Evolutionary conservation across 169 alveolate species (phyloP).

Genomic region (Eimeria sp.): DNA sequence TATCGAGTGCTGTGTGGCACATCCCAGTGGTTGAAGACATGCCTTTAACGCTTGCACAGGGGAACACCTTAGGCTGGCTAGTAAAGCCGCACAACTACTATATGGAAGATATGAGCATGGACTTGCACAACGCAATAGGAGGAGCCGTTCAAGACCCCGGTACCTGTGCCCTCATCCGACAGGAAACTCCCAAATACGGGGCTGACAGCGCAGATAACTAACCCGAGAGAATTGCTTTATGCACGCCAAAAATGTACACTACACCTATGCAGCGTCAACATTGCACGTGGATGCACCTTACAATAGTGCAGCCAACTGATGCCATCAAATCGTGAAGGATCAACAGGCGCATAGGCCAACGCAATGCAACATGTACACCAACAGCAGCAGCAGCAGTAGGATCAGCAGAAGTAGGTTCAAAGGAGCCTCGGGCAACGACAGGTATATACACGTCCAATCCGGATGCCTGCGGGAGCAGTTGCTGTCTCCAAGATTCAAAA

Average conservation of each 20-base stretch:
- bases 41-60: constrained; percentile 87
- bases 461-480: no score
- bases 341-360: no score
- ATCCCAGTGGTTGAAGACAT: constrained; percentile 88
- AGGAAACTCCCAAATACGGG: constrained; percentile 80
- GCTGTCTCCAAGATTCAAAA: no score
- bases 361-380: no score
- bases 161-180: constrained; percentile 87
- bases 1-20: constrained; percentile 87
- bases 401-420: no score
- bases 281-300: no score
- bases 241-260: neutral
- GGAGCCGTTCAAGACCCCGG: constrained; percentile 89
- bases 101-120: constrained; percentile 86
- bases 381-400: no score
- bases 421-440: no score
- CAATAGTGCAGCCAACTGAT: neutral
- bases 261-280: no score
- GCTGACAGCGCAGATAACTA: neutral
- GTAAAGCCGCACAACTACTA: constrained; percentile 87
- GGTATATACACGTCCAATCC: no score
- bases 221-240: neutral
- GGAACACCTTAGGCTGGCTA: constrained; percentile 87
- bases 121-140: constrained; percentile 87
- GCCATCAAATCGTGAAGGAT: neutral